Evolutionary conservation across 2,329 filamentous ascomycete genomes (phyloP).

Genomic region (Penicillium hordei): DNA sequence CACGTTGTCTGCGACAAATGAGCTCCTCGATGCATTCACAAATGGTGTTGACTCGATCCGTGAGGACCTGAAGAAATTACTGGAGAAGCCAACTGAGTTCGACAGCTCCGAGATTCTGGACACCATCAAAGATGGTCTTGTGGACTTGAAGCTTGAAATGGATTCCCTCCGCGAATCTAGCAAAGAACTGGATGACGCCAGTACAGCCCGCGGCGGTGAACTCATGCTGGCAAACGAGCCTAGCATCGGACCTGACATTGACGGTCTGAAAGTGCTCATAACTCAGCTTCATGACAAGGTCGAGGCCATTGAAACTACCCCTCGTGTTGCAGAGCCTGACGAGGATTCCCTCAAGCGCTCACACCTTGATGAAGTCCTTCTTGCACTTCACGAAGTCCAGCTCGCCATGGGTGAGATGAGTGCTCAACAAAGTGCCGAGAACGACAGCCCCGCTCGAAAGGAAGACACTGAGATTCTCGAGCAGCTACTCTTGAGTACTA

Average conservation of each 20-base stretch:
- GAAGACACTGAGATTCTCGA: conserved; percentile 91
- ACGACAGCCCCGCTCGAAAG: conserved; percentile 60
- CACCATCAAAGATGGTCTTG: conserved; percentile 78
- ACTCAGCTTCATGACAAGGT: conserved; percentile 81
- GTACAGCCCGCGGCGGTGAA: conserved; percentile 53
- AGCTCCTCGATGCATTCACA: conserved; percentile 62
- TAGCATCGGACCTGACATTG: conserved; percentile 60
- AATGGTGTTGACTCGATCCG: conserved; percentile 74
- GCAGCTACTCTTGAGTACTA: conserved; percentile 84
- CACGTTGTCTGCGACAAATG: conserved; percentile 54
- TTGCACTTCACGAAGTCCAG: conserved; percentile 54
- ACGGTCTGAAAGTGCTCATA: conserved; percentile 80
- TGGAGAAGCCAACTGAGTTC: conserved; percentile 77
- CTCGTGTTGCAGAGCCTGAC: conserved; percentile 38
- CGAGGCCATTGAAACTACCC: conserved; percentile 65
- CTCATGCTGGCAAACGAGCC: conserved; percentile 57
- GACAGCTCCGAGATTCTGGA: conserved; percentile 89
- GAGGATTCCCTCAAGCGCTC: conserved; percentile 48
- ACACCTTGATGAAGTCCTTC: conserved; percentile 49
- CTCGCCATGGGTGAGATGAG: conserved; percentile 56
- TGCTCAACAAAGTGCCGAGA: conserved; percentile 48
- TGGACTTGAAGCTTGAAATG: conserved; percentile 73
- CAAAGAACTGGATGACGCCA: conserved; percentile 52
- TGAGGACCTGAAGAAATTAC: conserved; percentile 70
- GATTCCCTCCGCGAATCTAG: conserved; percentile 67